phyloP scores from a whole-genome alignment of 1,139 yeast genomes.

The Magnusiomyces suaveolens region DNA sequence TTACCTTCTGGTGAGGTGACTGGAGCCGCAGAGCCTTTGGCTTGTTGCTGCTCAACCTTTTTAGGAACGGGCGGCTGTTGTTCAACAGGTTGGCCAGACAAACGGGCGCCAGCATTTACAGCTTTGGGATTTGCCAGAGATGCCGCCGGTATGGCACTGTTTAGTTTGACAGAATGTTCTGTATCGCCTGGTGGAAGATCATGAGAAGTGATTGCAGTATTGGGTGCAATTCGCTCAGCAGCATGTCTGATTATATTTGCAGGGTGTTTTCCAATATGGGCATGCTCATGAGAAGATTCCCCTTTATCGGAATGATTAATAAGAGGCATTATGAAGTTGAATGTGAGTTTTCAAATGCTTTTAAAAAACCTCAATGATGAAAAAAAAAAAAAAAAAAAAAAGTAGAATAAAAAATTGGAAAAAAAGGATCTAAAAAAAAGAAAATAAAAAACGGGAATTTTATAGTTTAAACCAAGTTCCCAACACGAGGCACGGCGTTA shows the following conservation, averaged over 20 bases:
- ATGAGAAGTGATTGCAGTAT: conserved; percentile 24
- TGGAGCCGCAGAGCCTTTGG: neutral
- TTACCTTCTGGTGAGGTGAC: neutral
- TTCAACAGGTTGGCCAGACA: conserved; percentile 13
- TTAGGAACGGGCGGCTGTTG: conserved; percentile 8
- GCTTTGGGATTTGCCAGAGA: conserved; percentile 22
- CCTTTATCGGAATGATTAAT: neutral
- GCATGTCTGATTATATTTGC: conserved; percentile 7
- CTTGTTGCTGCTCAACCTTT: conserved; percentile 5
- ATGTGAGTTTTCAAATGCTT: neutral
- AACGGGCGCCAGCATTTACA: conserved; percentile 19
- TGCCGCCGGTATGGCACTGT: conserved; percentile 27
- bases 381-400: too few species aligned
- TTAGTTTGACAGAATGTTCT: conserved; percentile 20
- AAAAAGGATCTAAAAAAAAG: too few species aligned
- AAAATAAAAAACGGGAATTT: too few species aligned
- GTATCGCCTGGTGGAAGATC: conserved; percentile 23
- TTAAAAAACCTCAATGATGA: neutral
- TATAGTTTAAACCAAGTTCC: too few species aligned
- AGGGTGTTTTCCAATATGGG: conserved; percentile 2
- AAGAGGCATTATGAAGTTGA: neutral
- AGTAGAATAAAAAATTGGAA: neutral
- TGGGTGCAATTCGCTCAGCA: conserved; percentile 11
- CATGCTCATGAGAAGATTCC: neutral
- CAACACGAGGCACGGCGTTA: too few species aligned